These are phyloP conservation scores for Chloranthus sessilifolius DNA, from an alignment of 164 flowering plant species.

Conservation along the genomic window DNA sequence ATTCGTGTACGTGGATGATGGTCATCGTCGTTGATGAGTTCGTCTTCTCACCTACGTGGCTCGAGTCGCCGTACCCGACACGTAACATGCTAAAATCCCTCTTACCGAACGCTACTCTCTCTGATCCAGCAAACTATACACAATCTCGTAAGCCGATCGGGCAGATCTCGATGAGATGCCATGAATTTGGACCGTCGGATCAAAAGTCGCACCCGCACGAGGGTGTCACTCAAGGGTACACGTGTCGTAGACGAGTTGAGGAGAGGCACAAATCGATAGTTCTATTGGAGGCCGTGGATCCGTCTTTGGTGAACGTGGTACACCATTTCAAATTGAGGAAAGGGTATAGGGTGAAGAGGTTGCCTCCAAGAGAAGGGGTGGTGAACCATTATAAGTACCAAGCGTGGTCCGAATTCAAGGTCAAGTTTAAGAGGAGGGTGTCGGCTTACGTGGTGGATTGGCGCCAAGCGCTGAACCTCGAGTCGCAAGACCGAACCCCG, in stretches of 20 bases:
- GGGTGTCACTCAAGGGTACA: slow-evolving; percentile 91
- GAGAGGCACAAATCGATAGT: slow-evolving; percentile 84
- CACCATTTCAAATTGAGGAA: slow-evolving; percentile 66
- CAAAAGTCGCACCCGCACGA: slow-evolving; percentile 41
- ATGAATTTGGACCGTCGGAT: slow-evolving; percentile 80
- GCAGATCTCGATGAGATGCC: slow-evolving; percentile 45
- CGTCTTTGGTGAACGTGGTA: slow-evolving; percentile 47
- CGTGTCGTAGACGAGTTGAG: slow-evolving; percentile 43
- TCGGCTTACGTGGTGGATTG: slow-evolving; percentile 90
- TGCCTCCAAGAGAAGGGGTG: slow-evolving; percentile 22
- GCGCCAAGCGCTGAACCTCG: slow-evolving; percentile 40
- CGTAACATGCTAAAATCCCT: slow-evolving; percentile 30
- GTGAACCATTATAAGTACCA: slow-evolving; percentile 96
- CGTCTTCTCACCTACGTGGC: slow-evolving; percentile 61
- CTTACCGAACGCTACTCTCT: no score
- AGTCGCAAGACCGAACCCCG: slow-evolving; percentile 73
- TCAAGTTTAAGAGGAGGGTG: slow-evolving; percentile 77
- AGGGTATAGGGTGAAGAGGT: slow-evolving; percentile 20
- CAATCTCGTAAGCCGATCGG: slow-evolving; percentile 28
- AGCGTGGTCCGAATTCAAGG: slow-evolving; percentile 87
- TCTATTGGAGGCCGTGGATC: slow-evolving; percentile 41
- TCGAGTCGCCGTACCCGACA: slow-evolving; percentile 28
- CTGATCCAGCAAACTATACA: not conserved
- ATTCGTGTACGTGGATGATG: slow-evolving; percentile 68
- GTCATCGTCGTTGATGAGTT: slow-evolving; percentile 86